Evolutionary conservation across 1,284 basidiomycete genomes (phyloP).

Genomic region (Quambalaria eucalypti): DNA sequence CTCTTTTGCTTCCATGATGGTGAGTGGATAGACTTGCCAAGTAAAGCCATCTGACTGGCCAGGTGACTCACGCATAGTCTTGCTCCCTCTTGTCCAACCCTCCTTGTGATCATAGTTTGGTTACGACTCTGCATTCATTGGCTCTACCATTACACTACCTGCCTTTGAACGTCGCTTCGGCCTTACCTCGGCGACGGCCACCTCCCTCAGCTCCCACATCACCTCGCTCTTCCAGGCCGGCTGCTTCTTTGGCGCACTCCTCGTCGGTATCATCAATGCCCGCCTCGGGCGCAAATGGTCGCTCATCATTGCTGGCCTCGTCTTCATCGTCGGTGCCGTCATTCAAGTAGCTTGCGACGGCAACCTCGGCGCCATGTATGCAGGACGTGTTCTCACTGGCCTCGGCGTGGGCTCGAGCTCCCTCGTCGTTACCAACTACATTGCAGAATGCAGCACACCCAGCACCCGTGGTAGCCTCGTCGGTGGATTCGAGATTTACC

Average conservation of each 20-base stretch:
- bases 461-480: conserved; percentile 53
- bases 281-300: conserved; percentile 21
- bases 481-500: conserved; percentile 53
- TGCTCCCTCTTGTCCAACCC: too few species aligned
- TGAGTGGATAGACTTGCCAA: too few species aligned
- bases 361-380: conserved; percentile 35
- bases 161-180: conserved; percentile 52
- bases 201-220: conserved; percentile 48
- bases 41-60: too few species aligned
- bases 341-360: conserved; percentile 28
- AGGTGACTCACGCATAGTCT: too few species aligned
- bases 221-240: conserved; percentile 53
- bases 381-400: conserved; percentile 48
- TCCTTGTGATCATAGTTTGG: too few species aligned
- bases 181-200: neutral
- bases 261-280: conserved; percentile 18
- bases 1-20: too few species aligned
- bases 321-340: conserved; percentile 39
- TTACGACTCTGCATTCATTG: conserved; percentile 53
- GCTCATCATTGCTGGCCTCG: conserved; percentile 18
- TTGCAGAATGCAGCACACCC: conserved; percentile 47
- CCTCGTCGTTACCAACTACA: conserved; percentile 44
- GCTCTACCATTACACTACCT: conserved; percentile 49
- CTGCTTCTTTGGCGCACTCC: conserved; percentile 34
- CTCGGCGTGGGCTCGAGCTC: conserved; percentile 48